Percentiles rank a stretch among this genome's conserved stretches.
These are phyloP conservation scores for Heritiera littoralis DNA, from an alignment of 345 rosid species.

Conservation along the genomic window DNA sequence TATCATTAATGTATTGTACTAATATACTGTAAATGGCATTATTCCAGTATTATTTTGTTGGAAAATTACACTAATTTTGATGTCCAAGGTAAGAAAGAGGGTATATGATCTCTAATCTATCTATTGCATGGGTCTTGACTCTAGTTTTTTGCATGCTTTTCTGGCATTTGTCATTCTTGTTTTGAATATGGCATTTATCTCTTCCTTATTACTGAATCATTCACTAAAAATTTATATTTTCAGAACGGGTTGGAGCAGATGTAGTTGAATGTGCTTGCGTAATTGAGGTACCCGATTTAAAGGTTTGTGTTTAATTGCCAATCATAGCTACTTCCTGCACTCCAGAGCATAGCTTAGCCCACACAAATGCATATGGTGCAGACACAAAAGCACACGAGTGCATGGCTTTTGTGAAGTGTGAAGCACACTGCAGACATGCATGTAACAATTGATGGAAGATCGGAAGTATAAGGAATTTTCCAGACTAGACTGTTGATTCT, in stretches of 20 bases:
- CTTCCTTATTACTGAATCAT: not conserved
- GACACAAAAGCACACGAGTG: not conserved
- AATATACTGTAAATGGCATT: too few relatives aligned
- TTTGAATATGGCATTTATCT: not conserved
- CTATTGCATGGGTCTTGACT: not conserved
- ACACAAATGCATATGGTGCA: not conserved
- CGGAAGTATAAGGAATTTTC: not conserved
- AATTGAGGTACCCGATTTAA: constrained; percentile 80
- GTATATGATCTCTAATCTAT: not conserved
- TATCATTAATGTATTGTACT: too few relatives aligned
- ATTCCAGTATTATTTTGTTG: not conserved
- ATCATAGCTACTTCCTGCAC: not conserved
- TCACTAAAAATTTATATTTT: not conserved
- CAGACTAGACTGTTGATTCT: not conserved
- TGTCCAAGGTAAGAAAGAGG: not conserved
- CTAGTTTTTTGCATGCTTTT: not conserved
- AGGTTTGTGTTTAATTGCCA: constrained; percentile 44
- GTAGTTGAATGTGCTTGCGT: constrained; percentile 89
- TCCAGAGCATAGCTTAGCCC: not conserved
- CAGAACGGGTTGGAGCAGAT: constrained; percentile 92
- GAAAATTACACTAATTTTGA: not conserved
- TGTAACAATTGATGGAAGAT: not conserved
- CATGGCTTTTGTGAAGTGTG: not conserved
- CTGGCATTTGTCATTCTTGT: not conserved
- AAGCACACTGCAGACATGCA: not conserved